Evolutionary conservation across 2,329 filamentous ascomycete genomes (phyloP), one percentile per base, ranked within the genome.

Genomic region (Xylariaceae sp.): DNA sequence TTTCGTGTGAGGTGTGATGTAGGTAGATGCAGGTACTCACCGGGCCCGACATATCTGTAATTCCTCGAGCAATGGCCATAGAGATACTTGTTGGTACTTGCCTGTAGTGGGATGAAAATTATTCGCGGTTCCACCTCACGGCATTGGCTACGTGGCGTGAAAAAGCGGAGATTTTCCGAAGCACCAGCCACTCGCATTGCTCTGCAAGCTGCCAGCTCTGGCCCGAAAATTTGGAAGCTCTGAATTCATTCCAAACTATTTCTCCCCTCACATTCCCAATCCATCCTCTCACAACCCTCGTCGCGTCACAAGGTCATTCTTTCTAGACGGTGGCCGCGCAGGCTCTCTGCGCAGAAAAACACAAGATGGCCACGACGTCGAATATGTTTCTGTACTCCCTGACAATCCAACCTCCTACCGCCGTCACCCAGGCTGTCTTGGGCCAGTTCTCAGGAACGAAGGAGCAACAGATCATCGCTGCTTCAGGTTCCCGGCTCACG

Each of bases 331-430:
- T 56, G 63, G 71, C 68, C 66, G 69, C 69, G 71, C 71, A 71
- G 68, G 68, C 64, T 68, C 66, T 65, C 68, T 71, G 70, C 69
- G 69, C 67, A 68, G 48, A 50, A 58, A 35, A 55, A 61, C 57
- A 51, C 48, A 82, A 73, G 73, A 97, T 97, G 94, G 93, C 94
- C 80, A 96, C 92, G 74, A 97, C 93, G 63, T 97, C 92, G 66
- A 93, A 93, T 75, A 96, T 97, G 91, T 97, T 97, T 75, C 87
- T 99, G 79, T 99, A 99, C 80, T 94, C 91, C 71, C 82, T 99
- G 79, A 97, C 94, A 68, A 88, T 99, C 71, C 92, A 97, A 77
- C 88, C 90, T 68, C 90, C 94, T 39, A 92, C 92, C 66, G 89
- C 91, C 61, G 86, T 96, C 71, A 92, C 88, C 54, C 89, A 96